Evolutionary conservation across 2,329 filamentous ascomycete species (phyloP).

Genomic region (Diaporthe sp.): DNA sequence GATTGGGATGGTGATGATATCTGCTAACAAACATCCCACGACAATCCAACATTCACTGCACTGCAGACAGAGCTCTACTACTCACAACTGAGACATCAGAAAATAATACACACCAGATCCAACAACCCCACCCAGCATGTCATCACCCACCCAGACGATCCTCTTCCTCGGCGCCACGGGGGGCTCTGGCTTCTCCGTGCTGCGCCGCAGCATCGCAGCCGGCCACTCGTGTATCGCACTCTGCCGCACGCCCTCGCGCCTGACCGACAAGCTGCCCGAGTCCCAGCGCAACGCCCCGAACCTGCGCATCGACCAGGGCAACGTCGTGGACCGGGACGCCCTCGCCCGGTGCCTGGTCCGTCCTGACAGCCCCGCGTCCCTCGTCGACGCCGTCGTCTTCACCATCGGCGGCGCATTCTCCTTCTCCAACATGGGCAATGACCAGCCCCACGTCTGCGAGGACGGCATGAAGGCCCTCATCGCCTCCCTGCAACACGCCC

Average conservation of each 20-base stretch:
- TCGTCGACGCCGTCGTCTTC: constrained; percentile 62
- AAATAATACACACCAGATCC: neutral
- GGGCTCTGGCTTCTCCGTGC: constrained; percentile 62
- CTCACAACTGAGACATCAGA: neutral
- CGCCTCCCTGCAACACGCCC: constrained; percentile 51
- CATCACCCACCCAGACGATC: constrained; percentile 54
- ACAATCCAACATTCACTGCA: neutral
- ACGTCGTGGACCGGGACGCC: constrained; percentile 57
- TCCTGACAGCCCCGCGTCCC: constrained; percentile 43
- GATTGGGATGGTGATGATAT: neutral
- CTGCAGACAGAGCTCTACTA: neutral
- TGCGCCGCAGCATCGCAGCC: constrained; percentile 60
- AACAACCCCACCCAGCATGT: neutral
- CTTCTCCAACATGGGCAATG: constrained; percentile 52
- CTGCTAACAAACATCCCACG: neutral
- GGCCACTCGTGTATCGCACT: constrained; percentile 63
- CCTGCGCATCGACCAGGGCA: constrained; percentile 61
- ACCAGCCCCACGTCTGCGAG: constrained; percentile 64
- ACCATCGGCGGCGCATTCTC: constrained; percentile 59
- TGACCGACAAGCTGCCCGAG: constrained; percentile 54
- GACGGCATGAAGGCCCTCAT: constrained; percentile 59
- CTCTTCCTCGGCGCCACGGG: constrained; percentile 68
- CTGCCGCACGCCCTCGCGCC: constrained; percentile 64
- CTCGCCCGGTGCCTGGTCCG: constrained; percentile 55
- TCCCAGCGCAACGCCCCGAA: constrained; percentile 47